Conservation (phyloP, 2,329 filamentous ascomycete genomes). For the Aureobasidium namibiae region DNA sequence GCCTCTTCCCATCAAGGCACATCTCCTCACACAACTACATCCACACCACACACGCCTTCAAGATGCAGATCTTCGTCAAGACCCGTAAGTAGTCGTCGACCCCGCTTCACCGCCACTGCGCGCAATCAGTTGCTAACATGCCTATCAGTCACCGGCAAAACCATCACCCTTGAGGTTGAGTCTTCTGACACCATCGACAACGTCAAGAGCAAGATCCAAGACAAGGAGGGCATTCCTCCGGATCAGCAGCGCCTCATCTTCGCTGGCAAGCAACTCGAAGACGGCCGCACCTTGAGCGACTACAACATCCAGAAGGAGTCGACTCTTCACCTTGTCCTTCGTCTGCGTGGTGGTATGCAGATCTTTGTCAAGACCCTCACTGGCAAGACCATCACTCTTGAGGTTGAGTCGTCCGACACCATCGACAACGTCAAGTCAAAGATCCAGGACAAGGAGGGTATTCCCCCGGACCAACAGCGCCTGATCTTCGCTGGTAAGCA, state of each 20-base stretch:
- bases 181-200: slow-evolving; percentile 88
- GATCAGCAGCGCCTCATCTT: slow-evolving; percentile 96
- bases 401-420: slow-evolving; percentile 81
- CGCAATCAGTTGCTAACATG: slow-evolving; percentile 26
- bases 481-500: slow-evolving; percentile 93
- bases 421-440: slow-evolving; percentile 94
- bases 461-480: slow-evolving; percentile 89
- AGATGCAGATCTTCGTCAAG: slow-evolving; percentile 97
- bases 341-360: slow-evolving; percentile 65
- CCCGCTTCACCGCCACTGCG: slow-evolving; percentile 22
- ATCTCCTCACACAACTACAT: slow-evolving; percentile 15
- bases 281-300: slow-evolving; percentile 80
- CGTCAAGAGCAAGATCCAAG: slow-evolving; percentile 94
- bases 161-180: slow-evolving; percentile 60
- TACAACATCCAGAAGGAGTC: slow-evolving; percentile 84
- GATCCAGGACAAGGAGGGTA: slow-evolving; percentile 75
- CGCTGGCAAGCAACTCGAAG: slow-evolving; percentile 91
- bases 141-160: slow-evolving; percentile 54
- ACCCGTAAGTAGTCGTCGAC: slow-evolving; percentile 58
- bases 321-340: slow-evolving; percentile 57
- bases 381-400: slow-evolving; percentile 89
- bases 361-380: slow-evolving; percentile 39
- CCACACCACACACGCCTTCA: slow-evolving; percentile 23
- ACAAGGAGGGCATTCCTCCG: slow-evolving; percentile 94
- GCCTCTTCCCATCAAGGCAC: not conserved